Evolutionary conservation across 495 filamentous ascomycete species (phyloP).

Genomic region (Gamarada debralockiae): DNA sequence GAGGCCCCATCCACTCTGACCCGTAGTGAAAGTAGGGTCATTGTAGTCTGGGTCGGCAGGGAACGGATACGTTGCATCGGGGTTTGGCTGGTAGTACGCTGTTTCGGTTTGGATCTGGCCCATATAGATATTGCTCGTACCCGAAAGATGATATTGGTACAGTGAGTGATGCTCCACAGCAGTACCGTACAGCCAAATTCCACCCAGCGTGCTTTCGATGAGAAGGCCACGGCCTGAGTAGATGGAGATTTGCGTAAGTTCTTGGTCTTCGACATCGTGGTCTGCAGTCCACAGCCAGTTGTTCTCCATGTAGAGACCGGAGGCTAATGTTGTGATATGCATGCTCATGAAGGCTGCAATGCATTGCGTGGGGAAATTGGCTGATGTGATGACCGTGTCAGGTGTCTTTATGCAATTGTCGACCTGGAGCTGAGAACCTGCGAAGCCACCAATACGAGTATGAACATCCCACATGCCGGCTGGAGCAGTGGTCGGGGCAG

Average conservation of each 20-base stretch:
- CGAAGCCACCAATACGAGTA: slow-evolving; percentile 40
- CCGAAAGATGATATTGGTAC: slow-evolving; percentile 77
- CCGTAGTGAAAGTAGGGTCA: slow-evolving; percentile 53
- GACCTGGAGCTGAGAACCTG: slow-evolving; percentile 37
- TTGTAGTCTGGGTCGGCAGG: slow-evolving; percentile 39
- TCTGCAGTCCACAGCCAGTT: slow-evolving; percentile 58
- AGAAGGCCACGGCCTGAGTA: slow-evolving; percentile 34
- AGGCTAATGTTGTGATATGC: slow-evolving; percentile 41
- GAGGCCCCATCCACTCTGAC: slow-evolving; percentile 58
- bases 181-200: slow-evolving; percentile 54
- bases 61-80: slow-evolving; percentile 58
- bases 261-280: slow-evolving; percentile 44
- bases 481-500: not conserved
- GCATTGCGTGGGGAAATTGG: no score
- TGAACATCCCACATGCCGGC: slow-evolving; percentile 36
- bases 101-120: slow-evolving; percentile 85
- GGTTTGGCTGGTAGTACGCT: slow-evolving; percentile 62
- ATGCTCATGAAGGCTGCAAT: slow-evolving; percentile 46
- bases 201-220: slow-evolving; percentile 47
- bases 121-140: slow-evolving; percentile 65
- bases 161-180: slow-evolving; percentile 72
- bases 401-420: slow-evolving; percentile 29
- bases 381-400: not conserved
- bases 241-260: slow-evolving; percentile 66
- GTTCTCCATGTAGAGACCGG: slow-evolving; percentile 54